phyloP scores from a whole-genome alignment of 768 basidiomycete species.

The Hygrophorus pudorinus region DNA sequence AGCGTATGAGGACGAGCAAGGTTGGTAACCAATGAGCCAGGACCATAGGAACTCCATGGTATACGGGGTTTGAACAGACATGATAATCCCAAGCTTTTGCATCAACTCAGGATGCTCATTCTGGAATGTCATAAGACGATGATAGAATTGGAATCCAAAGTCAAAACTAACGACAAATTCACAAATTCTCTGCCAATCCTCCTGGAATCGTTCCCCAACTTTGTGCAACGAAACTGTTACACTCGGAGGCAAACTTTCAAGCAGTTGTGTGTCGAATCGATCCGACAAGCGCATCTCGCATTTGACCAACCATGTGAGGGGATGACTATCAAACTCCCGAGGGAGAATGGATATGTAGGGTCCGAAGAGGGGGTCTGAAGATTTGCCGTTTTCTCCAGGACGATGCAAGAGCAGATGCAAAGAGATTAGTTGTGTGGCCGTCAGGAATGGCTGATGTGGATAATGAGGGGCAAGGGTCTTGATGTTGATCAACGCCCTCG shows the following conservation, averaged over 20 bases:
- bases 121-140: conserved; percentile 12
- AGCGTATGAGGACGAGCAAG: not conserved
- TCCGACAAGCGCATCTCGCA: conserved; percentile 9
- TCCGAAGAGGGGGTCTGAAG: conserved; percentile 48
- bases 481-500: conserved; percentile 60
- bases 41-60: conserved; percentile 63
- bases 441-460: conserved; percentile 31
- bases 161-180: conserved; percentile 40
- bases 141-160: not conserved
- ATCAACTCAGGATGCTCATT: conserved; percentile 18
- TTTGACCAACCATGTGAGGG: conserved; percentile 62
- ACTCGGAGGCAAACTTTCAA: conserved; percentile 39
- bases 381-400: conserved; percentile 31
- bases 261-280: conserved; percentile 19
- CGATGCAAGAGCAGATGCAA: conserved; percentile 70
- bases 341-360: conserved; percentile 80
- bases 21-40: conserved; percentile 74
- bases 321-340: conserved; percentile 62
- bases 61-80: not conserved
- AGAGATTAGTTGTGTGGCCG: conserved; percentile 68
- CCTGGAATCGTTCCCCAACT: conserved; percentile 37
- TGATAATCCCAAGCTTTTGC: conserved; percentile 14
- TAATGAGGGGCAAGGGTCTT: conserved; percentile 57
- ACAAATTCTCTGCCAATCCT: conserved; percentile 48
- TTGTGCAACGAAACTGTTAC: conserved; percentile 29